Base-by-base conservation (phyloP, 2,329 filamentous ascomycete species). In the Monosporascus ibericus region DNA sequence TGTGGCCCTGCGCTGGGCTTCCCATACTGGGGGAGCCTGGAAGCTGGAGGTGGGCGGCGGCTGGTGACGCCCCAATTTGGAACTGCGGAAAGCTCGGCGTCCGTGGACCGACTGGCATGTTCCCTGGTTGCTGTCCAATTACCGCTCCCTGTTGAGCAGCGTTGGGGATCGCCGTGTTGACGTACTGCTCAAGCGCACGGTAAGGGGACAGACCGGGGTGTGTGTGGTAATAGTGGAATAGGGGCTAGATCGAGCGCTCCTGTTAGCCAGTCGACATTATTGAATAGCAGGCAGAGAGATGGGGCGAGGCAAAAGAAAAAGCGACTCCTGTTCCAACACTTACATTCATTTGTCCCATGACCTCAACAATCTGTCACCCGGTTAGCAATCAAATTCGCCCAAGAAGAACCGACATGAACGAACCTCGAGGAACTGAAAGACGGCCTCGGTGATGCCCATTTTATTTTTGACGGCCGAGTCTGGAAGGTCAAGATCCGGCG, bases 351-450 rank as follows among this genome's bases (percentile, higher is more conserved):
- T 85, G 80, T 53, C 80, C 80, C 72, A 86, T 80, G 40, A 86
- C 81, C 65, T 86, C 83, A 51, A 81, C 80, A 64, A 85, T 78
- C 81, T 84, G 63, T 34, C 56, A 46, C 20, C 57, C 52, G 34
- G 54, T 70, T 63, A 71, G 63, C 52, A 44, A 40, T 42, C 44
- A 30, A 27, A 42, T 18, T 36, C 30, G 48, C 40, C 46, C 24
- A 9, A 39, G 27, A 25, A 25, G 24, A 48, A 40, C 22, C 39
- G 25, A 36, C 5, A 3, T 24, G 17, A n/a, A 55, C 70, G 42
- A 72, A 83, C 82, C 77, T 86, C 83, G 49, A 86, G 77, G 64
- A 85, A 86, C 62, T 83, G 80, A 62, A 80, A 80, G 7, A 86
- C 81, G 7, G 78, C 76, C 50, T 78, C 75, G 5, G 83, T 84